phyloP scores from a whole-genome alignment of 1,284 basidiomycete genomes.

The Fomitopsis betulina region DNA sequence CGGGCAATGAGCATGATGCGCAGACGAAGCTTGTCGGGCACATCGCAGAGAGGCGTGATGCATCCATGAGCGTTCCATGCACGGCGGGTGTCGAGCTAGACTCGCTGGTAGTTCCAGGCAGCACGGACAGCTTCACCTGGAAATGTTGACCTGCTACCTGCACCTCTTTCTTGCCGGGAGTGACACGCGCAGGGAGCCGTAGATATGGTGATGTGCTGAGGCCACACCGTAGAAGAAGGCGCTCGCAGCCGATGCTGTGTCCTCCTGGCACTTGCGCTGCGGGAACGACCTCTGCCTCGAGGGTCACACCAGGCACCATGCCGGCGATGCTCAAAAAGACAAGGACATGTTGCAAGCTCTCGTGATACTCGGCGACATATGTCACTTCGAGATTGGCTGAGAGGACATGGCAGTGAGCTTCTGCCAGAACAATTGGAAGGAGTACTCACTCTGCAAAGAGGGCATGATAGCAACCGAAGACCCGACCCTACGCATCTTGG shows the following conservation, averaged over 20 bases:
- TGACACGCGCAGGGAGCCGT: slow-evolving; percentile 59
- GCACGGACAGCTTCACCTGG: slow-evolving; percentile 60
- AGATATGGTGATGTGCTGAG: slow-evolving; percentile 53
- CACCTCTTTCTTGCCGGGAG: slow-evolving; percentile 58
- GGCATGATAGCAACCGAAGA: slow-evolving; percentile 23
- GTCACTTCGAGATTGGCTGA: slow-evolving; percentile 43
- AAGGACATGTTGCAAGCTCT: slow-evolving; percentile 72
- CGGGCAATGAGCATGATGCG: slow-evolving; percentile 70
- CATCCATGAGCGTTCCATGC: slow-evolving; percentile 53
- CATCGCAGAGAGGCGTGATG: slow-evolving; percentile 50
- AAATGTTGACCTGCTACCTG: slow-evolving; percentile 36
- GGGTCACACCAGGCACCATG: slow-evolving; percentile 38
- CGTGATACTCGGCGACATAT: slow-evolving; percentile 83
- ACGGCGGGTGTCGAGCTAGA: background rate
- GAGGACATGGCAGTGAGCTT: background rate
- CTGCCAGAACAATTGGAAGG: background rate
- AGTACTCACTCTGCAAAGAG: slow-evolving; percentile 16
- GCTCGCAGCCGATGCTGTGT: slow-evolving; percentile 39
- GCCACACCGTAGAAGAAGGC: slow-evolving; percentile 58
- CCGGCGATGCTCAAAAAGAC: slow-evolving; percentile 58
- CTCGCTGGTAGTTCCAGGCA: slow-evolving; percentile 8
- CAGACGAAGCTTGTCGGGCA: slow-evolving; percentile 64
- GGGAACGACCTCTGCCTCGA: slow-evolving; percentile 61
- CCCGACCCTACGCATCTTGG: slow-evolving; percentile 22
- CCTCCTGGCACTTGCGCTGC: slow-evolving; percentile 29